These are phyloP conservation scores for Ulmus americana DNA, from an alignment of 331 rosid genomes.

Conservation along the genomic window DNA sequence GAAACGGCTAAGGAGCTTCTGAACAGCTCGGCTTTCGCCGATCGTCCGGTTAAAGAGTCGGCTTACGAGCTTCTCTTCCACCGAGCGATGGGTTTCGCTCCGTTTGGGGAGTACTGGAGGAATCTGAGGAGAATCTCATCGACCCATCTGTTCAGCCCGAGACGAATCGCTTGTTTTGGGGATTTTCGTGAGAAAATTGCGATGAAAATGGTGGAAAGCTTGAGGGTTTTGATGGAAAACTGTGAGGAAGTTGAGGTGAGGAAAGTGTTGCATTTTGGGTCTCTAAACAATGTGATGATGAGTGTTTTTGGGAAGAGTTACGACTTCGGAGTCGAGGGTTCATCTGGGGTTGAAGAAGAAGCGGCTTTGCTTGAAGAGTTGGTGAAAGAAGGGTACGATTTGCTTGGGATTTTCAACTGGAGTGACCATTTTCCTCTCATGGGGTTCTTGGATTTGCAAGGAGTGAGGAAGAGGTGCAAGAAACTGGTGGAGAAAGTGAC, in stretches of 20 bases:
- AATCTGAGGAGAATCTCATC: conserved; percentile 57
- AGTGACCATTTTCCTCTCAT: conserved; percentile 62
- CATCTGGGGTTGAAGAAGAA: conserved; percentile 13
- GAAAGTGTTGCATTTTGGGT: conserved; percentile 47
- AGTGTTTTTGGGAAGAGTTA: conserved; percentile 54
- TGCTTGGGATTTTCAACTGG: conserved; percentile 67
- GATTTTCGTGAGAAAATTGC: conserved; percentile 36
- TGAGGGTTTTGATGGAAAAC: conserved; percentile 13
- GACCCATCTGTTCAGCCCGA: conserved; percentile 46
- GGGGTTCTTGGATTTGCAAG: conserved; percentile 57
- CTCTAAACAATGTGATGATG: conserved; percentile 63
- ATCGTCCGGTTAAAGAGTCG: conserved; percentile 70
- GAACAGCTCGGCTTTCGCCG: conserved; percentile 41
- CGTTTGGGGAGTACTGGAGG: conserved; percentile 73
- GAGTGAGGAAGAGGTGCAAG: conserved; percentile 54
- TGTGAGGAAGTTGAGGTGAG: conserved; percentile 29
- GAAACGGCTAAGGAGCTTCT: conserved; percentile 58
- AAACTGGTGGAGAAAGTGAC: conserved; percentile 41
- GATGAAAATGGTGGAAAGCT: conserved; percentile 27
- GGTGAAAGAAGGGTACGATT: conserved; percentile 70
- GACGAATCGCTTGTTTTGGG: conserved; percentile 25
- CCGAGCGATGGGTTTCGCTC: conserved; percentile 84
- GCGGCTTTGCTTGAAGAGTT: conserved; percentile 42
- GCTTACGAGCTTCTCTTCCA: conserved; percentile 67
- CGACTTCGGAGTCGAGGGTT: conserved; percentile 22